These are phyloP conservation scores for Eudorina sp. DNA, from an alignment of 139 green algal genomes.

Conservation along the genomic window DNA sequence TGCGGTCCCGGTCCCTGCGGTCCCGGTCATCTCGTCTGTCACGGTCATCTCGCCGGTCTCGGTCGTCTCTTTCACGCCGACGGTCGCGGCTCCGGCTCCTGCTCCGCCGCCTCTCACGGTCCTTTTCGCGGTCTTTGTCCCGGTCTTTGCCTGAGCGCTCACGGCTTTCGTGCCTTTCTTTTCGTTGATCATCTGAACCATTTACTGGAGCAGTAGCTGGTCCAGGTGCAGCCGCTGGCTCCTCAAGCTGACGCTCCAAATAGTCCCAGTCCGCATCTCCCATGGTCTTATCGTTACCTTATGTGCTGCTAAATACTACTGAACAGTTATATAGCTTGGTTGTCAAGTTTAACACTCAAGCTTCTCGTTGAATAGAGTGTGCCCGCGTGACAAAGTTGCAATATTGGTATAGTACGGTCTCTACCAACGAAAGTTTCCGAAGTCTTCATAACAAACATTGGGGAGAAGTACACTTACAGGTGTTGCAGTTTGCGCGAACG, in stretches of 20 bases:
- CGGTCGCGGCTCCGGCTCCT: conserved; percentile 42
- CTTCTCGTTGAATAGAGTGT: too few relatives aligned
- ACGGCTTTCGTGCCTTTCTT: neutral
- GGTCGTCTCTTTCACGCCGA: conserved; percentile 29
- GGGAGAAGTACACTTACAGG: too few relatives aligned
- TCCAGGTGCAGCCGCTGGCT: neutral
- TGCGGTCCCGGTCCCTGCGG: neutral
- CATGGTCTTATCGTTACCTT: neutral
- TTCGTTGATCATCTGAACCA: neutral
- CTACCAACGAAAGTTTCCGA: too few relatives aligned
- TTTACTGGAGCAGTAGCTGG: neutral
- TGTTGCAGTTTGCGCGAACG: too few relatives aligned
- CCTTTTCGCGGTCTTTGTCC: conserved; percentile 24
- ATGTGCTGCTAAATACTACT: neutral
- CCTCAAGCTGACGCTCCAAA: conserved; percentile 57
- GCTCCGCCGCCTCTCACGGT: conserved; percentile 12
- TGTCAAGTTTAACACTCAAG: neutral
- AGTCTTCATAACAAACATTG: too few relatives aligned
- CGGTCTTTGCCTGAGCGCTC: neutral
- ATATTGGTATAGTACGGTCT: too few relatives aligned
- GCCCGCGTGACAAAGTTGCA: too few relatives aligned
- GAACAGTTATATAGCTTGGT: neutral
- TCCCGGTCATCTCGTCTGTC: neutral
- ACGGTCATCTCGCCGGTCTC: conserved; percentile 22
- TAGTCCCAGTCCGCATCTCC: conserved; percentile 51